Evolutionary conservation across 148 eudicot species (phyloP).

Genomic region (Rhododendron ferrugineum): DNA sequence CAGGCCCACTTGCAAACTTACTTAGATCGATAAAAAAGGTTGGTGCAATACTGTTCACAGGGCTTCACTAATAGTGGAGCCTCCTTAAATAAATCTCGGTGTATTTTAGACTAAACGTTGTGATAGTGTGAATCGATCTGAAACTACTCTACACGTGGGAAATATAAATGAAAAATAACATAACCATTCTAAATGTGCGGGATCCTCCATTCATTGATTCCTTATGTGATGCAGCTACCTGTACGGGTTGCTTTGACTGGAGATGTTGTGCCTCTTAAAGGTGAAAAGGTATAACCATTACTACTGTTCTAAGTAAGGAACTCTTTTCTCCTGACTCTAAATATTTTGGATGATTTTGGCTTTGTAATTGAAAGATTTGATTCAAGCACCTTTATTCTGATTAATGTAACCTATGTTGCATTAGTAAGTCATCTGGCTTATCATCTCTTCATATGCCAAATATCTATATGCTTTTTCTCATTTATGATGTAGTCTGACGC

Average conservation of each 20-base stretch:
- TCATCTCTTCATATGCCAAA: neutral
- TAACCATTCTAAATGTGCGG: neutral
- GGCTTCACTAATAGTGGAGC: neutral
- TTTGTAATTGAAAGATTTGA: neutral
- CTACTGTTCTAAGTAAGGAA: neutral
- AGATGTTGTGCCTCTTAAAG: conserved; percentile 50
- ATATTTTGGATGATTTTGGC: neutral
- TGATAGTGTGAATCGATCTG: neutral
- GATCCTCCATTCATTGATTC: neutral
- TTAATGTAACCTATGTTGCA: neutral
- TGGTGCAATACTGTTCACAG: conserved; percentile 13
- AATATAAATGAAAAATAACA: neutral
- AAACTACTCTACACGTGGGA: neutral
- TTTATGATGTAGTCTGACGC: neutral
- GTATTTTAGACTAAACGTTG: neutral
- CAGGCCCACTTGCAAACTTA: conserved; percentile 69
- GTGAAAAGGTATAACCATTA: conserved; percentile 56
- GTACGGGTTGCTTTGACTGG: conserved; percentile 75
- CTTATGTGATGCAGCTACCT: conserved; percentile 50
- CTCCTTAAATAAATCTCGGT: neutral
- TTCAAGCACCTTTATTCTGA: neutral
- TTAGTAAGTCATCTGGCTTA: neutral
- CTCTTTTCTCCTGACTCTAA: neutral
- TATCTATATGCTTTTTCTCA: neutral
- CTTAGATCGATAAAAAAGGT: conserved; percentile 67